Percentiles rank a stretch among this genome's conserved stretches.
Evolutionary conservation across 148 eudicot genomes (phyloP).

Genomic region (Rhododendron vialii): DNA sequence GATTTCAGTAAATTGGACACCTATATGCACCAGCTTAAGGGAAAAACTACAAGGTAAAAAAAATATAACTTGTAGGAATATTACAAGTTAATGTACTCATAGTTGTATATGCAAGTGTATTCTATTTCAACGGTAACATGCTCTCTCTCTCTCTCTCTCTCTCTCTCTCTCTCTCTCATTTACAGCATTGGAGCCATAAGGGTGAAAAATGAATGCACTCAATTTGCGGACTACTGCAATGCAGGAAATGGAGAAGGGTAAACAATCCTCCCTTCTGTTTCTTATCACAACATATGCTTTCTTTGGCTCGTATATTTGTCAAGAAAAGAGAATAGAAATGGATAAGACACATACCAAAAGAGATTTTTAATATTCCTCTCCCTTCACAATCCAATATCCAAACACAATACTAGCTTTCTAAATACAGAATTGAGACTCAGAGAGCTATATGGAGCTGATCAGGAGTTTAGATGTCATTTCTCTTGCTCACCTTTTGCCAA

Average conservation of each 20-base stretch:
- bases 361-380: background rate
- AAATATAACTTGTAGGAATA: background rate
- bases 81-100: background rate
- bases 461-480: background rate
- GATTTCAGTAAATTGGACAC: conserved; percentile 73
- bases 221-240: conserved; percentile 73
- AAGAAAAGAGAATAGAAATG: background rate
- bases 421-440: background rate
- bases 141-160: background rate
- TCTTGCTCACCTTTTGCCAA: background rate
- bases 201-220: conserved; percentile 76
- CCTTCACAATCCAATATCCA: background rate
- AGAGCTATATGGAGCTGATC: background rate
- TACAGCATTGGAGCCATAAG: conserved; percentile 94
- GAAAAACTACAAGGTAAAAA: conserved; percentile 80
- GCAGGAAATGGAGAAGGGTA: conserved; percentile 83
- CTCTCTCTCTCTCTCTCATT: conserved; percentile 3
- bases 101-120: background rate
- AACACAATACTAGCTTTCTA: background rate
- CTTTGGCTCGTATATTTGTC: background rate
- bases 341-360: background rate
- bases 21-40: conserved; percentile 85
- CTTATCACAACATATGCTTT: background rate
- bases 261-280: background rate
- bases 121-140: background rate